Evolutionary conservation across 2,329 filamentous ascomycete species (phyloP).

Genomic region (Dichotomopilus funicola): DNA sequence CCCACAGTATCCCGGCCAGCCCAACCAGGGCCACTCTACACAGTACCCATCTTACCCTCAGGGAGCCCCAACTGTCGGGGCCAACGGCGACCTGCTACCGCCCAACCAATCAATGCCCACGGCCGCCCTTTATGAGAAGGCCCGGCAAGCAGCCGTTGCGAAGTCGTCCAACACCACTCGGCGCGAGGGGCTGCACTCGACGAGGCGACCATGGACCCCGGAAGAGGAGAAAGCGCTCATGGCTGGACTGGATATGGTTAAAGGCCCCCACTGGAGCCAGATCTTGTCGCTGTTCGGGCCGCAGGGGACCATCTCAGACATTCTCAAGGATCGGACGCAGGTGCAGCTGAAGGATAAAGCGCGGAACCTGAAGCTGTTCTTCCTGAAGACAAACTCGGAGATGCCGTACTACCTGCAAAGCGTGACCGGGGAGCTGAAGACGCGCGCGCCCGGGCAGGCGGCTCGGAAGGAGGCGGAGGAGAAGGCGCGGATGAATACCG

Average conservation of each 20-base stretch:
- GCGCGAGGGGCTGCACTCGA: slow-evolving; percentile 52
- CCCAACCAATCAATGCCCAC: slow-evolving; percentile 52
- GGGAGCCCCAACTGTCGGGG: slow-evolving; percentile 21
- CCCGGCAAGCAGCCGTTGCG: slow-evolving; percentile 51
- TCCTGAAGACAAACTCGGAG: slow-evolving; percentile 84
- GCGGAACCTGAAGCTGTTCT: slow-evolving; percentile 82
- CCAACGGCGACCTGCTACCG: slow-evolving; percentile 37
- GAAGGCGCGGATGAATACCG: slow-evolving; percentile 50
- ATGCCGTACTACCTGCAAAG: slow-evolving; percentile 83
- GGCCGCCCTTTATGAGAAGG: slow-evolving; percentile 50
- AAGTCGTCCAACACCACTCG: slow-evolving; percentile 50
- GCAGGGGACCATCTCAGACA: slow-evolving; percentile 71
- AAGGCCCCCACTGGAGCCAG: slow-evolving; percentile 89
- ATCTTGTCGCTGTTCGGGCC: slow-evolving; percentile 79
- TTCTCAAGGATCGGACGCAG: slow-evolving; percentile 81
- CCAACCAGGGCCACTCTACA: slow-evolving; percentile 12
- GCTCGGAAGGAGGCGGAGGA: slow-evolving; percentile 62
- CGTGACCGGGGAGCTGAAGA: slow-evolving; percentile 85
- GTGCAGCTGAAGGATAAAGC: slow-evolving; percentile 92
- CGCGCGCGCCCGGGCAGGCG: slow-evolving; percentile 69
- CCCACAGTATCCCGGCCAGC: slow-evolving; percentile 15
- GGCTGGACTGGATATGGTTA: slow-evolving; percentile 80
- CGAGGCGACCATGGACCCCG: slow-evolving; percentile 75
- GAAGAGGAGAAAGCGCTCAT: slow-evolving; percentile 88
- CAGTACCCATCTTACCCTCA: slow-evolving; percentile 24